Percentiles rank a stretch among this genome's conserved stretches.
phyloP scores from a whole-genome alignment of 1,284 basidiomycete genomes.

The Pascua guehoae region DNA sequence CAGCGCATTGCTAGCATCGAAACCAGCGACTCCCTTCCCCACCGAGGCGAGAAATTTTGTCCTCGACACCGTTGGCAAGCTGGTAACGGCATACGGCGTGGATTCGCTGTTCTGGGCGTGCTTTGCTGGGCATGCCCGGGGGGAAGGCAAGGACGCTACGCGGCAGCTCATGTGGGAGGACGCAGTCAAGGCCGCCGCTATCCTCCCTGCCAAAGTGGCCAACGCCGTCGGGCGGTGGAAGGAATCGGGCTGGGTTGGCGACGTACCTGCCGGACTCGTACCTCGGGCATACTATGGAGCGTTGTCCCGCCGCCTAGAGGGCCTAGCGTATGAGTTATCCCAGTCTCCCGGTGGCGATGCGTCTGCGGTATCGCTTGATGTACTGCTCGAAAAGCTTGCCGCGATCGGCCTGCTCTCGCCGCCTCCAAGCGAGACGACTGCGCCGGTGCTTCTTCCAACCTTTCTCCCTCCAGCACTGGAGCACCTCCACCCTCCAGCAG shows the following conservation, averaged over 20 bases:
- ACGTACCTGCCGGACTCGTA: constrained; percentile 22
- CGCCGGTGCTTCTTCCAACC: constrained; percentile 30
- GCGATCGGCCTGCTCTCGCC: constrained; percentile 30
- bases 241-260: constrained; percentile 36
- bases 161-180: constrained; percentile 39
- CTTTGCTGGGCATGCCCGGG: constrained; percentile 6
- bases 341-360: constrained; percentile 45
- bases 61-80: constrained; percentile 54
- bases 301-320: constrained; percentile 48
- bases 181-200: constrained; percentile 23
- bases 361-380: constrained; percentile 15
- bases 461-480: constrained; percentile 39
- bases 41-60: constrained; percentile 27
- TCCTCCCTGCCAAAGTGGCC: constrained; percentile 36
- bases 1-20: constrained; percentile 19
- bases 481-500: constrained; percentile 52
- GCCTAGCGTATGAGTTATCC: constrained; percentile 50
- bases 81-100: constrained; percentile 62
- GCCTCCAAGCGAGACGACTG: constrained; percentile 7
- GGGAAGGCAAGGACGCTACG: constrained; percentile 1
- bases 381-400: constrained; percentile 29
- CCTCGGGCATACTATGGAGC: constrained; percentile 57
- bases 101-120: constrained; percentile 57
- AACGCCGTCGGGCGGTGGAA: constrained; percentile 48
- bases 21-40: constrained; percentile 12